Evolutionary conservation across 2,329 filamentous ascomycete genomes (phyloP), one percentile per base, ranked within the genome.

Genomic region (Botrytis pseudocinerea): DNA sequence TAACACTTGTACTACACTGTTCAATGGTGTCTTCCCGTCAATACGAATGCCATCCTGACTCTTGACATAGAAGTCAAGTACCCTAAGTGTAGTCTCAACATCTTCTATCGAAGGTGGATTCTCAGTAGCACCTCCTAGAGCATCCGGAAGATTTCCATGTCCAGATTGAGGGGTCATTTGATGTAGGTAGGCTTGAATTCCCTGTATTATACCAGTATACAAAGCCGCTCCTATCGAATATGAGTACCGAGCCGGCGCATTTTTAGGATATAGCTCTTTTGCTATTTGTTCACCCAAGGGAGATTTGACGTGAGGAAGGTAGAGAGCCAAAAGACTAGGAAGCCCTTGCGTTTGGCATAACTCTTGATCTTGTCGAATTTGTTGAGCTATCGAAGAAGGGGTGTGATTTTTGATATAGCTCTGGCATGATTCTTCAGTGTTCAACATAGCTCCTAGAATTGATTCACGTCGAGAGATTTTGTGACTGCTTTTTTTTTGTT

Each of bases 181-280:
- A 14, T 51, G 65, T 18, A 75, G 46, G 28, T 75, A 76, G 25
- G 57, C 70, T 69, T 73, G 75, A 70, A 76, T 73, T 35, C 73
- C 70, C 28, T 73, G 71, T 40, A 74, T 44, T 20, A 75, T 71
- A 2, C 74, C 71, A 46, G 16, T 66, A 54, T 66, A 66, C 35
- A 54, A 38, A 38, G 64, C 64, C 20, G 35, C 8, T 3, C 64
- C 64, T 16, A 66, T 54, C 2, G 64, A 20, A 66, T 66, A 54
- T 28, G 46, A 54, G 44, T 66, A 66, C n/a, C 64, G 46, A 12
- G 64, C 32, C 38, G 64, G 64, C 10, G 65, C 42, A 66, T 74
- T 74, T 32, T 73, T 71, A 10, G 74, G 75, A 69, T 61, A 75
- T 32, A 76, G 42, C 20, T 73, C 60, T 20, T 62, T 32, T 16